A percentile compares a stretch with the other conserved stretches of the same genome.
Evolutionary conservation across 257 asterid genomes (phyloP).

Genomic region (Linderniella brevidens): DNA sequence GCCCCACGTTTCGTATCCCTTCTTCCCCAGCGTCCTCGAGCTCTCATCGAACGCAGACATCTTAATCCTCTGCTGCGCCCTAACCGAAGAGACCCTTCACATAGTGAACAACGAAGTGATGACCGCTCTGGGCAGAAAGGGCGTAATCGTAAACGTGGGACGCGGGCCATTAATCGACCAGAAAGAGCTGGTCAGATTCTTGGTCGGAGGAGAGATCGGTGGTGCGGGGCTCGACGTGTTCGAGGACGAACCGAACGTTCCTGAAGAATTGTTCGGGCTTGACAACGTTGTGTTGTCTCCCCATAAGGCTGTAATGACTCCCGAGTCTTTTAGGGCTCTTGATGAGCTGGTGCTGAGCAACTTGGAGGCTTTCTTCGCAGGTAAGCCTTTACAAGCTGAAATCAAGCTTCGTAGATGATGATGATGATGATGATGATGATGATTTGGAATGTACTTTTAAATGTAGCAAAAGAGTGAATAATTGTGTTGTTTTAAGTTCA

Average conservation of each 20-base stretch:
- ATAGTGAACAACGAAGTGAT: conserved; percentile 44
- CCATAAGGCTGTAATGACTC: neutral
- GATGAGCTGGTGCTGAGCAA: neutral
- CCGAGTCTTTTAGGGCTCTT: neutral
- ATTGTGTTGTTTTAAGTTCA: too few relatives aligned
- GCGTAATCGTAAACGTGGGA: conserved; percentile 42
- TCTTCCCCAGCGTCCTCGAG: conserved; percentile 21
- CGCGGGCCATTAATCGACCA: conserved; percentile 53
- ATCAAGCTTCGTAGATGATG: conserved; percentile 11
- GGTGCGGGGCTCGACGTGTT: conserved; percentile 1
- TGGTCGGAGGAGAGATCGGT: conserved; percentile 14
- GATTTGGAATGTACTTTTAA: too few relatives aligned
- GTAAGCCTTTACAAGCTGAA: conserved; percentile 9
- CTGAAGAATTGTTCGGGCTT: neutral
- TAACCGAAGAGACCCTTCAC: conserved; percentile 38
- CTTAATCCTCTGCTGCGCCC: conserved; percentile 42
- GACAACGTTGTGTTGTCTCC: conserved; percentile 1
- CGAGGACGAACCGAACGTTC: neutral
- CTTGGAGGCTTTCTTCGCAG: neutral
- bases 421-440: neutral
- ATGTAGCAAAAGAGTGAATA: too few relatives aligned
- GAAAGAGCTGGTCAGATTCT: conserved; percentile 42
- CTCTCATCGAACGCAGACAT: conserved; percentile 43
- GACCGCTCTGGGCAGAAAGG: conserved; percentile 37
- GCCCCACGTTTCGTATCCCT: conserved; percentile 22